Percentiles rank a stretch among this genome's conserved stretches.
Evolutionary conservation across 768 basidiomycete genomes (phyloP).

Genomic region (Strobilomyces echinocephalus): DNA sequence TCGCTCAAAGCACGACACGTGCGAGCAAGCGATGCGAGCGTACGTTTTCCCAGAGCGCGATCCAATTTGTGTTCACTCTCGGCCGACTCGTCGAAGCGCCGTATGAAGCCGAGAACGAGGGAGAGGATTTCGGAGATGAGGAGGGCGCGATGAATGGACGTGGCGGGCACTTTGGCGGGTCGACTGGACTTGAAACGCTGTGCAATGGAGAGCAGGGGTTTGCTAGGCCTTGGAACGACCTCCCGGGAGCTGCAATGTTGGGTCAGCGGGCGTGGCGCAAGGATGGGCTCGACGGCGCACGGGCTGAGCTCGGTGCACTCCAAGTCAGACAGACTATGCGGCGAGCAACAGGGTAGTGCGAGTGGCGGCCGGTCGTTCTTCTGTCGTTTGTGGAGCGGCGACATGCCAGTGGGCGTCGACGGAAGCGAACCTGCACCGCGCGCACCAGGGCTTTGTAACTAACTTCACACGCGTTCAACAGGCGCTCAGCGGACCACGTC

Average conservation of each 20-base stretch:
- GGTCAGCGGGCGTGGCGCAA: neutral
- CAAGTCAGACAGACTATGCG: neutral
- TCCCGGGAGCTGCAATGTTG: neutral
- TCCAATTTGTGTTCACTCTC: conserved; percentile 14
- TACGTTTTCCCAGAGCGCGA: conserved; percentile 15
- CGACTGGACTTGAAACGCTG: neutral
- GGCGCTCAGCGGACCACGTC: neutral
- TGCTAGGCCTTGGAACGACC: neutral
- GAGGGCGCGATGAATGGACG: conserved; percentile 19
- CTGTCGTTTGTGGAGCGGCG: neutral
- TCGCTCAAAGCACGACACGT: conserved; percentile 23
- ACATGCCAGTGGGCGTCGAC: neutral
- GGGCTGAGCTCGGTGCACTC: neutral
- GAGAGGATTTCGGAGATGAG: conserved; percentile 20
- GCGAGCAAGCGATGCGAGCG: conserved; percentile 25
- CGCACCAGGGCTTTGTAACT: neutral
- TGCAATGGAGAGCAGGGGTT: neutral
- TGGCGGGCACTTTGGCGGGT: neutral
- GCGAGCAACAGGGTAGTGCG: neutral
- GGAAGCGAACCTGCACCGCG: neutral
- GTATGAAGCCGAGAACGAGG: conserved; percentile 21
- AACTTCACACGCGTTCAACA: neutral
- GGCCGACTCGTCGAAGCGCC: conserved; percentile 18
- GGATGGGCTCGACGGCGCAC: conserved; percentile 2
- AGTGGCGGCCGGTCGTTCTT: neutral